Conservation (phyloP, 2,329 filamentous ascomycete genomes). For the Colletotrichum incanum region DNA sequence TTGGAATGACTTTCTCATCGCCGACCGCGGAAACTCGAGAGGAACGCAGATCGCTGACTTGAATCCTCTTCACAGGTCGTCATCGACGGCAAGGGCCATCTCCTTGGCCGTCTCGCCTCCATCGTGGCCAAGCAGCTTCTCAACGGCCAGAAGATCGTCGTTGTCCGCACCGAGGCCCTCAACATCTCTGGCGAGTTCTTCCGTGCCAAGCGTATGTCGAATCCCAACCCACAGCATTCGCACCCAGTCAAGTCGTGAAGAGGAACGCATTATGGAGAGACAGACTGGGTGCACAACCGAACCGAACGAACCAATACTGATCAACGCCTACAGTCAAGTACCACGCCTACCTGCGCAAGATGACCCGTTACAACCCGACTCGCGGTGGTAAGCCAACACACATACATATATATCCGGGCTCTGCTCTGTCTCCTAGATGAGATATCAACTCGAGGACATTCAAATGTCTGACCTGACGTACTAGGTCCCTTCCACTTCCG, state of each 20-base stretch:
- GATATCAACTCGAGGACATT: constrained; percentile 39
- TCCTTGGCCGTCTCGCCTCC: constrained; percentile 98
- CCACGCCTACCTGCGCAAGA: constrained; percentile 99
- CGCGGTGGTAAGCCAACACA: constrained; percentile 83
- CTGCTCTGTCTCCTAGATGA: constrained; percentile 35
- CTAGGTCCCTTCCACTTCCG: constrained; percentile 99
- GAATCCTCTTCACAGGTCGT: constrained; percentile 77
- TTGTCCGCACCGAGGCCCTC: constrained; percentile 98
- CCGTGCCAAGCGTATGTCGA: constrained; percentile 97
- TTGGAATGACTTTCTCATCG: constrained; percentile 7
- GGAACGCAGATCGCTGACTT: constrained; percentile 49
- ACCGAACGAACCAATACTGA: constrained; percentile 59
- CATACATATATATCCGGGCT: constrained; percentile 35
- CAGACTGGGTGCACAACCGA: background rate
- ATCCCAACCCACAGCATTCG: constrained; percentile 33
- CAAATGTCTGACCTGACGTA: constrained; percentile 53
- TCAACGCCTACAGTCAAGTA: constrained; percentile 90
- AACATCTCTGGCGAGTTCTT: constrained; percentile 99
- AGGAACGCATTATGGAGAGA: constrained; percentile 8
- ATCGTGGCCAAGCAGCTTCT: constrained; percentile 99
- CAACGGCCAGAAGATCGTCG: constrained; percentile 98
- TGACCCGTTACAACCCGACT: constrained; percentile 99
- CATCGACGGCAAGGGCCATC: constrained; percentile 99
- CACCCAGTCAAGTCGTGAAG: constrained; percentile 24
- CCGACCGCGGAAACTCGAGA: background rate